Percentiles rank a stretch among this genome's conserved stretches.
Conservation (phyloP, 805 yeast genomes). For the Wickerhamiella alocasiicola region DNA sequence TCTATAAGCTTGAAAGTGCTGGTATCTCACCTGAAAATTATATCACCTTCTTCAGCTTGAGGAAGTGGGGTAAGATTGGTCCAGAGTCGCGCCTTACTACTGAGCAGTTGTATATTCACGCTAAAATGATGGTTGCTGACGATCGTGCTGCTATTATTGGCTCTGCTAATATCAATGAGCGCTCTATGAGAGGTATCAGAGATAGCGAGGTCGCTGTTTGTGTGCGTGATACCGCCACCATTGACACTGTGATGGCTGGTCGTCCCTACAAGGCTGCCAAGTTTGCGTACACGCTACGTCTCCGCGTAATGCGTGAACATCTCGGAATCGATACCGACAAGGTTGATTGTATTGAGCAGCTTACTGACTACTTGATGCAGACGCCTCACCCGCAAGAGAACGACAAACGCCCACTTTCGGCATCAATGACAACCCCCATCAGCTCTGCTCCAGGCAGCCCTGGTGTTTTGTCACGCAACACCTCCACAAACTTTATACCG, state of each 20-base stretch:
- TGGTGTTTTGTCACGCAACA: not conserved
- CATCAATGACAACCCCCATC: not conserved
- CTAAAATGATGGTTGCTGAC: constrained; percentile 82
- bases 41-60: constrained; percentile 77
- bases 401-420: not conserved
- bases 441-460: not conserved
- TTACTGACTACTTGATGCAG: constrained; percentile 9
- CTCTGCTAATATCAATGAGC: constrained; percentile 91
- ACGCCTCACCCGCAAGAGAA: not conserved
- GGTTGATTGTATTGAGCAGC: constrained; percentile 21
- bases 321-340: constrained; percentile 58
- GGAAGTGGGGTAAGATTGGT: constrained; percentile 95
- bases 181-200: constrained; percentile 88
- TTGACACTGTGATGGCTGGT: constrained; percentile 63
- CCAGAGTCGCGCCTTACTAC: constrained; percentile 59
- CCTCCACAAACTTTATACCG: not conserved
- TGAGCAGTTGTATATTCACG: constrained; percentile 89
- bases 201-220: constrained; percentile 92
- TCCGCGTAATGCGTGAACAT: constrained; percentile 93
- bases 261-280: constrained; percentile 67
- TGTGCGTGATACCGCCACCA: constrained; percentile 54
- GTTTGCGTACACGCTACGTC: constrained; percentile 79
- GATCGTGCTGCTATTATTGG: constrained; percentile 91
- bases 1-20: constrained; percentile 60
- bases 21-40: constrained; percentile 85